Base-by-base conservation (phyloP, 257 asterid species). In the Capsicum chinense region DNA sequence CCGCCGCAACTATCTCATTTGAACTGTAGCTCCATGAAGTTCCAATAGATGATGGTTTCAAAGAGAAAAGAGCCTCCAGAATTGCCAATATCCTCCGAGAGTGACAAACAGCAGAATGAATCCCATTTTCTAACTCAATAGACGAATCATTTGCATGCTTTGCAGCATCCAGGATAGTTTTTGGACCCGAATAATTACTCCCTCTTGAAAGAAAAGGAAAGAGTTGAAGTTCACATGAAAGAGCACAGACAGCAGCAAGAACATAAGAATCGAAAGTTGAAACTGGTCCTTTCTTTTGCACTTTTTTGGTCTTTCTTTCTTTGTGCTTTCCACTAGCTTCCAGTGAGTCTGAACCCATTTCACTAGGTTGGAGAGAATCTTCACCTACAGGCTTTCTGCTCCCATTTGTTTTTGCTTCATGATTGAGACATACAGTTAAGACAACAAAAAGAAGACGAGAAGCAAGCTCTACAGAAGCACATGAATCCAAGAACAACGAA, bases 261-360 rank as follows among this genome's bases (percentile, higher is more conserved):
- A 97, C 98, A 88, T 93, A 97, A 84, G 99, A 97, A 89, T 97
- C 99, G 83, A 95, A 95, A 56, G 99, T 97, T 9, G 99, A 98
- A 66, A 97, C 95, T 0, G 99, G 98, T 56, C 99, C 99, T 86
- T 88, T 97, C 83, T 89, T 97, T 86, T 92, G 94, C 42, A 85
- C 83, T 85, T 82, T 92, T 89, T 88, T 92, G 79, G 83, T 86
- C 76, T 85, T 91, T 6, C 39, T 39, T 73, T 86, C 95, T 88
- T 85, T 90, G 62, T 84, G 87, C 74, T 86, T 90, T 80, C 92
- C 88, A 44, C 85, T 84, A 83, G 86, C 50, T 78, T 84, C 87
- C 68, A 80, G 90, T 66, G 67, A 74, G 82, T 90, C 93, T 66
- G 90, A 90, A 52, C 90, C 80, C 57, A 79, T 84, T 83, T 88